Base-by-base conservation (phyloP, 352 stramenopile species). In the Globisporangium lucens region DNA sequence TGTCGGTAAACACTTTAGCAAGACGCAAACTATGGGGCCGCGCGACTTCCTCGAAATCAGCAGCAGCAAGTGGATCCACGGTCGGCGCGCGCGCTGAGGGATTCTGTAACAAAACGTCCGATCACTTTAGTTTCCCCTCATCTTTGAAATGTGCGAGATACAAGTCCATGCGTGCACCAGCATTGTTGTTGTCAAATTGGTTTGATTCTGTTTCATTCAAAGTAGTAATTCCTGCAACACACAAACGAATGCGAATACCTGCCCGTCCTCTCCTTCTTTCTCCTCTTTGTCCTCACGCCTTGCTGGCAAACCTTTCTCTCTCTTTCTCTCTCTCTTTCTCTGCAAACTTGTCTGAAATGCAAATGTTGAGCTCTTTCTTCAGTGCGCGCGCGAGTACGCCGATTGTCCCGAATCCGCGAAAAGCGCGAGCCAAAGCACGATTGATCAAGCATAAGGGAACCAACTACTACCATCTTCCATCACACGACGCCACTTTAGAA, bases 401-500 rank as follows among this genome's bases (percentile, higher is more conserved):
- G 15, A n/a, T 49, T n/a, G 41, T n/a, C 20, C 41, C 41, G 41
- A 49, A 49, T n/a, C 41, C 4, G 3, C 41, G 41, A 49, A 49
- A 20, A 49, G 41, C 15, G 41, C 20, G 41, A 49, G 41, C 41
- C 41, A 49, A 20, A 49, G 41, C 17, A 49, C 4, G 13, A 49
- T n/a, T 15, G 20, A 55, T 24, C 47, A 35, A 35, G 5, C 51
- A 7, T 12, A 57, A 33, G 4, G 51, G 17, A 57, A 30, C 12
- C 24, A 20, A 10, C 24, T 7, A 4, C 24, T 7, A 4, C 51
- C 27, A 57, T 35, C 22, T 15, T 57, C 51, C 24, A 57, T 17
- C 51, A 57, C 51, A 57, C 51, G 51, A 57, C 36, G 33, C 41
- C 47, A 53, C 47, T 9, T 53, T 47, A 46, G 57, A 66, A 66